Evolutionary conservation across 768 basidiomycete species (phyloP), one percentile per base, ranked within the genome.

Genomic region (Rhizopogon salebrosus): DNA sequence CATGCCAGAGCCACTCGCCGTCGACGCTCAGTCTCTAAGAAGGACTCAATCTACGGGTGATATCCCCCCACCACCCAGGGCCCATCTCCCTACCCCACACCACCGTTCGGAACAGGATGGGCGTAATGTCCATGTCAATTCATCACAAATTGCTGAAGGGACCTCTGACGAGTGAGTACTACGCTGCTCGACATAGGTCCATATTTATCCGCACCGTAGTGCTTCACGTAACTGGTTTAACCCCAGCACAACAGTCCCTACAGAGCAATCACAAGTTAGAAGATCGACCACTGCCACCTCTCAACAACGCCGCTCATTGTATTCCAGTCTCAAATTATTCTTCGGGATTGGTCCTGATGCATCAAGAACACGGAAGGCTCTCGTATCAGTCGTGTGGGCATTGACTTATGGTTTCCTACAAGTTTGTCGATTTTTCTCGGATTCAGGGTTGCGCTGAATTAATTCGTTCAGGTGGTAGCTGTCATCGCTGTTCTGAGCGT

Each of bases 301-400:
- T 34, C 45, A 34, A 46, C 14, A 7, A n/a, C 41, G 20, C 13
- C 60, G 56, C 38, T 48, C 71, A 6, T 49, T 60, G 4, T 50
- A 60, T 24, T 62, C 60, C 10, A 60, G 56, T 23, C 11, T 70
- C 5, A 64, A 78, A 58, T 59, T 65, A 3, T 72, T 74, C 56
- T 65, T 86, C 38, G 85, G 85, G 3, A 61, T 80, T 49, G 85
- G 85, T 6, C 70, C 74, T 11, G 69, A 75, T 43, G 82, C 78
- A 22, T 71, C 78, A 3, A 71, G 69, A 53, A 74, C 73, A 6
- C 75, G 84, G 40, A 82, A 78, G 61, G 73, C 79, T 39, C 62
- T 84, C 16, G 71, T 84, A 24, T 76, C 77, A 6, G 58, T 85
- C 10, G 64, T 82, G 31, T 79, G 78, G 69, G 77, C 75, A 43